Percentiles rank a stretch among this genome's conserved stretches.
These are phyloP conservation scores for Candida sakaeoensis DNA, from an alignment of 805 yeast species.

Conservation along the genomic window DNA sequence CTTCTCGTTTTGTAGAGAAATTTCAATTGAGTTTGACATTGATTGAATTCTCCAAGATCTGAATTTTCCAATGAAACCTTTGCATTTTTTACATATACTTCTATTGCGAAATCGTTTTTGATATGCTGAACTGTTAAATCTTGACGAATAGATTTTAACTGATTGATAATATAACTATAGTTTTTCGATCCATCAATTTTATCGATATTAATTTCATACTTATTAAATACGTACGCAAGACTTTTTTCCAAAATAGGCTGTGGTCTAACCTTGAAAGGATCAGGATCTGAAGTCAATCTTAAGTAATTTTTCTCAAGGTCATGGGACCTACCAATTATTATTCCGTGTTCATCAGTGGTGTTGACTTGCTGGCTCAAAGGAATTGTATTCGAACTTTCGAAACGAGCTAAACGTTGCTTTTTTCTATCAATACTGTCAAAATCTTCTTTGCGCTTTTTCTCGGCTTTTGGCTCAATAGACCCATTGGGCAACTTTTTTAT, in stretches of 20 bases:
- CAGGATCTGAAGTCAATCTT: conserved; percentile 87
- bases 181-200: conserved; percentile 25
- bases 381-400: conserved; percentile 23
- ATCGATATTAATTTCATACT: conserved; percentile 33
- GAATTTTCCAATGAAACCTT: conserved; percentile 77
- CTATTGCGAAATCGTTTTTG: conserved; percentile 68
- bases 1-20: conserved; percentile 47
- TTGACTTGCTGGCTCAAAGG: background rate
- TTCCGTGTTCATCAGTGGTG: conserved; percentile 1
- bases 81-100: conserved; percentile 83
- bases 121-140: conserved; percentile 91
- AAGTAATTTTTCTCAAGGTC: conserved; percentile 73
- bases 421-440: conserved; percentile 33
- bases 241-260: conserved; percentile 56
- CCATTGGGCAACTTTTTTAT: too few species aligned
- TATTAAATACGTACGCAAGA: conserved; percentile 47
- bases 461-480: too few species aligned
- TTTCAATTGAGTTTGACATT: conserved; percentile 81
- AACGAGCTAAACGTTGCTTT: conserved; percentile 46
- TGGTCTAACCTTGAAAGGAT: conserved; percentile 82
- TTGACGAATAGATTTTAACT: conserved; percentile 87
- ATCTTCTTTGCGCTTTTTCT: conserved; percentile 7
- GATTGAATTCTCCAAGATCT: conserved; percentile 93
- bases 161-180: conserved; percentile 81
- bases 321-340: conserved; percentile 58